Base-by-base conservation (phyloP, 441 rosid genomes). In the Heliophila coronopifolia region DNA sequence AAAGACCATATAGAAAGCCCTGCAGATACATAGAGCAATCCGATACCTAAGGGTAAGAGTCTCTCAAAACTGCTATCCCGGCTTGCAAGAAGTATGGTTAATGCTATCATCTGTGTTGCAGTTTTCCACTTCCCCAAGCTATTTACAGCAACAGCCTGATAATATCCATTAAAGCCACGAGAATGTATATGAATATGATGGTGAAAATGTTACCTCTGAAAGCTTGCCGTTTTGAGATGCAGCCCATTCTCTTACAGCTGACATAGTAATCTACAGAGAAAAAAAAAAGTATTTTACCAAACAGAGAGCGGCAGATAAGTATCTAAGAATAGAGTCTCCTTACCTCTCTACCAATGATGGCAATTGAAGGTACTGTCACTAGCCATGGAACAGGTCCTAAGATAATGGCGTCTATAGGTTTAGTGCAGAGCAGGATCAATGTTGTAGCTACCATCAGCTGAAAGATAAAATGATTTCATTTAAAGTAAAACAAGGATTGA, bases 391-490 rank as follows among this genome's bases (percentile, higher is more conserved):
- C 67, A 39, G 79, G 77, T 53, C 79, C 86, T 61, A 85, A 68
- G 46, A 63, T 13, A 50, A 73, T 50, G 20, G 75, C 69, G 57
- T 83, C 81, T 63, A 79, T 51, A 22, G 98, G 95, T 67, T 68
- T 79, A 6, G 87, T 77, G 59, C 97, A 85, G 46, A 88, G 66
- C 55, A 88, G 73, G 10, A 92, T 78, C 76, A 92, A 75, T 9
- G 96, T 69, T 8, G 96, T 84, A 54, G 97, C 97, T 68, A 92
- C 98, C 95, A 92, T 92, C 53, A 92, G 98, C 96, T 92, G 76
- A 59, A 50, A 54, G 25, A 9, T 3, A 17, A 34, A 27, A 28
- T 28, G 1, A 39, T 9, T 28, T 22, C 11, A 2, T 4, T 22
- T 39, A 6, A 12, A 46, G 18, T 11, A 40, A 7, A 9, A 17